These are phyloP conservation scores for Sabuloglossum arenarium DNA, from an alignment of 495 filamentous ascomycete genomes.

Conservation along the genomic window DNA sequence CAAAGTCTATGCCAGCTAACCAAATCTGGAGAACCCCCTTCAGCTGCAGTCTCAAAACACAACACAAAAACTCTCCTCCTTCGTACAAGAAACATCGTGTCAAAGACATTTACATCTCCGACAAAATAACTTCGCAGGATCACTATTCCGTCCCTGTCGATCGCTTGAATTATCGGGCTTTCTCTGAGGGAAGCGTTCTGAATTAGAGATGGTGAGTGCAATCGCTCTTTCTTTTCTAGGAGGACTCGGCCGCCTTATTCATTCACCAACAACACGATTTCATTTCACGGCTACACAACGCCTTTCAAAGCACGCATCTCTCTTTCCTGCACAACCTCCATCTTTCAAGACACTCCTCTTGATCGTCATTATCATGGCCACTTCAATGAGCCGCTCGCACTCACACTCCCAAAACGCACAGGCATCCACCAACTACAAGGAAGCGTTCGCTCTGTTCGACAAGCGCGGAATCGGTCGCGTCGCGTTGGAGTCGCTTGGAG, in stretches of 20 bases:
- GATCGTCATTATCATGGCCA: neutral
- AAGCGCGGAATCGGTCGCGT: conserved; percentile 91
- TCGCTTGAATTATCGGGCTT: too few species aligned
- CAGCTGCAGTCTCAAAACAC: neutral
- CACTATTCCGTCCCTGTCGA: too few species aligned
- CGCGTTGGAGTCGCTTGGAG: conserved; percentile 64
- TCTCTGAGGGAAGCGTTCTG: neutral
- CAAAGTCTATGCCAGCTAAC: neutral
- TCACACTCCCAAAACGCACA: conserved; percentile 18
- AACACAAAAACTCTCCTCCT: neutral
- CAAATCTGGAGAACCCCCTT: neutral
- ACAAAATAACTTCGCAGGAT: too few species aligned
- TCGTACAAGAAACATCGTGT: neutral
- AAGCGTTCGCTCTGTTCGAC: conserved; percentile 98
- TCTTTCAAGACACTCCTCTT: too few species aligned
- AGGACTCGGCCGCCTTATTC: neutral
- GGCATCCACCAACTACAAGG: conserved; percentile 99
- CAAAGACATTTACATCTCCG: neutral
- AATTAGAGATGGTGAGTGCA: neutral
- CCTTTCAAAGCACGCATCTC: neutral
- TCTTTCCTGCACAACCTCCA: neutral
- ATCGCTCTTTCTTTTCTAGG: neutral
- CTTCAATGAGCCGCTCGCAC: neutral
- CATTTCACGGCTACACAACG: neutral
- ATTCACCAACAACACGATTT: neutral